Base-by-base conservation (phyloP, 2,329 filamentous ascomycete genomes). In the Clathrospora elynae region DNA sequence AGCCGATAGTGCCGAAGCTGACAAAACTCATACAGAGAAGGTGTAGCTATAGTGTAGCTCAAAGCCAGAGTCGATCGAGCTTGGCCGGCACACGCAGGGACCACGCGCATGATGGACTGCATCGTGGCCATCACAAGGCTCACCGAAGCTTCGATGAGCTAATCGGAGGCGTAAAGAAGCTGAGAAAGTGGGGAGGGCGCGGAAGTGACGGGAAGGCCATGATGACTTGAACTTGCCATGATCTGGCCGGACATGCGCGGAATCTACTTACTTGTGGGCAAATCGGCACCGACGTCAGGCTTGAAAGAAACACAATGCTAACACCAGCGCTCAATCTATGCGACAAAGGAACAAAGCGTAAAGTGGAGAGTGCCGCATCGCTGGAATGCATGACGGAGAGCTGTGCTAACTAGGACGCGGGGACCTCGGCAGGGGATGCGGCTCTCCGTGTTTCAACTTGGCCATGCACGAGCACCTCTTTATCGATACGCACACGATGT, bases 1-100 rank as follows among this genome's bases (percentile, higher is more conserved):
- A 51, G 55, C 64, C 62, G 64, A 55, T 38, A 35, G 17, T 53
- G 35, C 65, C 59, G 61, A 42, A 49, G 33, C 38, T 42, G 43
- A 32, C 42, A 45, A 41, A 40, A 28, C 3, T 8, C 18, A 16
- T 22, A 13, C n/a, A 24, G 30, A 23, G 16, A 17, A 34, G 32
- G 23, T 33, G 36, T 40, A 19, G 12, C 36, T 20, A 19, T 25
- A 16, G 26, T 18, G 19, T 30, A 22, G n/a, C n/a, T n/a, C n/a
- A n/a, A n/a, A n/a, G n/a, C 30, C 26, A 37, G 29, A 39, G 20
- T 41, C 40, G 42, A 50, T 47, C 36, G 45, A 40, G 40, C 32
- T 28, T 33, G 22, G 32, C 18, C 28, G 35, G 38, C 39, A 43
- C 35, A 42, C 46, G 45, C 33, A 35, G 55, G 55, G 55, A 62